Conservation (phyloP, 2,329 filamentous ascomycete genomes). For the Cladorrhinum sp. region DNA sequence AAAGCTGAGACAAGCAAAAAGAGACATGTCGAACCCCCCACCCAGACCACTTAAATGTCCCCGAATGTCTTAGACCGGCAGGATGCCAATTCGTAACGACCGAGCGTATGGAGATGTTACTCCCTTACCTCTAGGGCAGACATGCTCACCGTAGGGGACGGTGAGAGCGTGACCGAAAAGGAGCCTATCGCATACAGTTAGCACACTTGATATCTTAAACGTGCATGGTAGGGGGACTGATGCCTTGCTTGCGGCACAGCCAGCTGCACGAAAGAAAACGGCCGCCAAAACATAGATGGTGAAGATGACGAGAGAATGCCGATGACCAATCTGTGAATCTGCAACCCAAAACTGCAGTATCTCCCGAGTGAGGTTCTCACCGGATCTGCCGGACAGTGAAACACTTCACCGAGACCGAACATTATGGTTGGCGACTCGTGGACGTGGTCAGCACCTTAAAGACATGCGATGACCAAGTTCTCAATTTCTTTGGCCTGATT, state of each 20-base stretch:
- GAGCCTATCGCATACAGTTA: not conserved
- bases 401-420: no score
- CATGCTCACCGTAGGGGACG: not conserved
- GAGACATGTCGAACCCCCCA: not conserved
- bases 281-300: not conserved
- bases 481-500: not conserved
- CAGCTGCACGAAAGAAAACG: not conserved
- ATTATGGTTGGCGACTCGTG: not conserved
- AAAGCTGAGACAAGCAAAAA: slow-evolving; percentile 9
- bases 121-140: not conserved
- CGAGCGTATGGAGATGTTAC: not conserved
- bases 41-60: not conserved
- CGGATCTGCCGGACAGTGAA: not conserved
- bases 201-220: not conserved
- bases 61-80: slow-evolving; percentile 5
- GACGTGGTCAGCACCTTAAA: not conserved
- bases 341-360: no score
- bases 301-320: no score
- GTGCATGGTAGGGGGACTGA: not conserved
- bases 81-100: not conserved
- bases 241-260: not conserved
- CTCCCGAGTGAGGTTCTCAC: not conserved
- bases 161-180: not conserved
- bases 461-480: no score
- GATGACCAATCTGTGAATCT: no score